Evolutionary conservation across 805 yeast genomes (phyloP).

Genomic region (Pichia occidentalis): DNA sequence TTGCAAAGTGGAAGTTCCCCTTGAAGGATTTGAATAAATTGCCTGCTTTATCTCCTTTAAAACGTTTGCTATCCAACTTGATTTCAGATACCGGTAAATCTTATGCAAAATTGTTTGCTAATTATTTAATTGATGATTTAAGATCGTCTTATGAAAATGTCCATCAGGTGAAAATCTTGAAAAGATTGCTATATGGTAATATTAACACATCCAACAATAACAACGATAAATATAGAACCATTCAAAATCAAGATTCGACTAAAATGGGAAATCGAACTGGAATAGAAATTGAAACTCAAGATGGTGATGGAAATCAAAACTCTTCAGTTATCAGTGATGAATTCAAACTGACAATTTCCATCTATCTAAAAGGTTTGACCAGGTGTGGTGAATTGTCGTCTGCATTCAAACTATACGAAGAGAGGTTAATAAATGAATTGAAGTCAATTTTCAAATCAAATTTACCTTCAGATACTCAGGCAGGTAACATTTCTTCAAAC

Average conservation of each 20-base stretch:
- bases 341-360: conserved; percentile 48
- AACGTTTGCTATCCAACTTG: conserved; percentile 47
- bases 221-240: no score
- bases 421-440: conserved; percentile 59
- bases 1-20: conserved; percentile 39
- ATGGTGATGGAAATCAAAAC: conserved; percentile 51
- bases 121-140: conserved; percentile 54
- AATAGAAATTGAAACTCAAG: conserved; percentile 65
- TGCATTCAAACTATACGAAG: conserved; percentile 63
- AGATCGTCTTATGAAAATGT: conserved; percentile 42
- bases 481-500: conserved; percentile 10
- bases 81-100: conserved; percentile 63
- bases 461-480: conserved; percentile 46
- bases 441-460: conserved; percentile 62
- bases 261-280: no score
- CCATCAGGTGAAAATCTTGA: neutral
- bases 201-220: neutral
- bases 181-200: conserved; percentile 3
- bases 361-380: conserved; percentile 47
- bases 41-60: conserved; percentile 44
- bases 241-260: no score
- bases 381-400: conserved; percentile 54
- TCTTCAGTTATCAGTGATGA: conserved; percentile 51
- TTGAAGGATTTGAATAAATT: conserved; percentile 37
- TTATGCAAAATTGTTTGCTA: conserved; percentile 53